Evolutionary conservation across 768 basidiomycete genomes (phyloP).

Genomic region (Lyophyllum atratum): DNA sequence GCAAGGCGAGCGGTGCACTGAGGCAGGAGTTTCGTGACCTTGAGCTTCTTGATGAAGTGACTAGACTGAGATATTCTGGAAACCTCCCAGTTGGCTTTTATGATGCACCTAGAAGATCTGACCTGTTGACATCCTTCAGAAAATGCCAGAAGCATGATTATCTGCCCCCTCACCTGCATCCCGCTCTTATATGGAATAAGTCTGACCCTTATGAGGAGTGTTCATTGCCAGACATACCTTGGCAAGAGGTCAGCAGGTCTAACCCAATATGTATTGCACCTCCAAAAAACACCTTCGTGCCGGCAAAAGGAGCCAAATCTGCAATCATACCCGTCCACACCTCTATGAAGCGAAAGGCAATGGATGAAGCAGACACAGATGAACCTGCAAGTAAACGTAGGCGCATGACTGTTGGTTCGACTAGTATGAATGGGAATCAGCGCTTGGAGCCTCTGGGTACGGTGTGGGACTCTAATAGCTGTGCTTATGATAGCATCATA

Average conservation of each 20-base stretch:
- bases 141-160: background rate
- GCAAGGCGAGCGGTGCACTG: constrained; percentile 11
- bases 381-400: background rate
- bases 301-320: background rate
- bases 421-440: background rate
- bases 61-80: constrained; percentile 1
- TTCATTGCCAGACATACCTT: background rate
- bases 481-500: background rate
- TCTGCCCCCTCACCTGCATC: background rate
- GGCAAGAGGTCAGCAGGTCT: background rate
- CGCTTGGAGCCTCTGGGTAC: background rate
- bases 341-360: background rate
- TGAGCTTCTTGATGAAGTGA: constrained; percentile 19
- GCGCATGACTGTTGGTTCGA: background rate
- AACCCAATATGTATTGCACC: background rate
- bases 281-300: background rate
- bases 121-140: background rate
- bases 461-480: background rate
- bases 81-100: background rate
- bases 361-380: background rate
- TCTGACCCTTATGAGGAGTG: background rate
- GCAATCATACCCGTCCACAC: background rate
- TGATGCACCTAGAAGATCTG: background rate
- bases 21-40: constrained; percentile 16
- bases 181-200: background rate